Percentiles rank a stretch among this genome's conserved stretches.
Conservation (phyloP, 1,139 yeast genomes). For the Candida pseudoviswanathii region DNA sequence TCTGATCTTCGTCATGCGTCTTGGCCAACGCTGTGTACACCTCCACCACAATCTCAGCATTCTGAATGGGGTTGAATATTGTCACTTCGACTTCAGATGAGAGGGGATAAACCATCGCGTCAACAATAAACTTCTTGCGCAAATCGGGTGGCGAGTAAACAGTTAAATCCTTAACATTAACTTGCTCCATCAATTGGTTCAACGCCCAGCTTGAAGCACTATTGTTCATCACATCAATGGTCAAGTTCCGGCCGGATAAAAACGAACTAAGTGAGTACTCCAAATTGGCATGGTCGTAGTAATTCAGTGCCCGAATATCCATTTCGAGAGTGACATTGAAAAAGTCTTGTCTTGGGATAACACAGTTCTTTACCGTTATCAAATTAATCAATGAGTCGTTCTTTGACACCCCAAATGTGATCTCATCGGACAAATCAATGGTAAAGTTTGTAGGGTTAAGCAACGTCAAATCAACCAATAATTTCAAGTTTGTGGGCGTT, state of each 20-base stretch:
- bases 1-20: conserved; percentile 44
- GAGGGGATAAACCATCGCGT: conserved; percentile 53
- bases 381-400: conserved; percentile 23
- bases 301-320: conserved; percentile 12
- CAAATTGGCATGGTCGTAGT: conserved; percentile 14
- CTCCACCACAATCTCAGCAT: conserved; percentile 40
- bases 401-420: conserved; percentile 20
- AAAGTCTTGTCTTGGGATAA: conserved; percentile 20
- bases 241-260: conserved; percentile 13
- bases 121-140: conserved; percentile 29
- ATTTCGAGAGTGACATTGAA: conserved; percentile 19
- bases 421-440: conserved; percentile 24
- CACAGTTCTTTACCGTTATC: conserved; percentile 18
- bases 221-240: conserved; percentile 16
- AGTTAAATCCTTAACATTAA: conserved; percentile 9
- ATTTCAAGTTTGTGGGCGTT: conserved; percentile 18
- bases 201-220: conserved; percentile 18
- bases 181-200: conserved; percentile 19
- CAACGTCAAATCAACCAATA: conserved; percentile 36
- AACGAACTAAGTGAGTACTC: conserved; percentile 19
- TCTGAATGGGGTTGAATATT: conserved; percentile 53
- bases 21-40: conserved; percentile 49
- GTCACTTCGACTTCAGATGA: conserved; percentile 54
- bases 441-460: conserved; percentile 37
- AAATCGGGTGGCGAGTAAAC: conserved; percentile 5